Base-by-base conservation (phyloP, 2,329 filamentous ascomycete genomes). In the Aureobasidium sp. region DNA sequence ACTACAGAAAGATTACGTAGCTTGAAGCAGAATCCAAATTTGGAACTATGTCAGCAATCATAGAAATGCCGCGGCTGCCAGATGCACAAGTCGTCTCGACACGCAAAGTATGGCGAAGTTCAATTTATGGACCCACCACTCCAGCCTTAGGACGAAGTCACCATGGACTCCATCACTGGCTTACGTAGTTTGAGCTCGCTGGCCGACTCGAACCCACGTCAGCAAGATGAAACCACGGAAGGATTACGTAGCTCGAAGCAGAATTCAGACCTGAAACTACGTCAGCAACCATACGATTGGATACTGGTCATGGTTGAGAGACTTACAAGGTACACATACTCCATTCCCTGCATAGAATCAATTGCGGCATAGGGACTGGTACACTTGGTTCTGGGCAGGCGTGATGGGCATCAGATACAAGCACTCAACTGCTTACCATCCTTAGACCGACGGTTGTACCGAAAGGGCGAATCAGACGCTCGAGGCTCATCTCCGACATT, bases 391-490 rank as follows among this genome's bases (percentile, higher is more conserved):
- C 61, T 65, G 14, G 45, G 64, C 32, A 65, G 57, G 48, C 48
- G 54, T 29, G 32, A 58, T 67, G 16, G 63, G 64, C 27, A 68
- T 71, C 10, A 57, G 67, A 54, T 39, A 62, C 30, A 64, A 66
- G 29, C 63, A 68, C 2, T 69, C 62, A 4, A 72, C 67, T 16
- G 63, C 66, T n/a, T 70, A 67, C 59, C 64, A 73, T 59, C 61
- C 62, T 5, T 41, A 71, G 60, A 71, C 66, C 3, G 64, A 73
- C 60, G 62, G 68, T 14, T 59, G 69, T 61, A 72, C 64, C 3
- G 66, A 73, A 62, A 62, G 63, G n/a, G 42, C 61, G 3, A 72
- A 73, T 57, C 42, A 68, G 49, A 63, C 62, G 7, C 61, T 71
- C 21, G 64, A 71, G 53, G 21, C 44, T 11, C 71, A 70, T 53